Conservation (phyloP, 2,329 filamentous ascomycete species). For the Colletotrichum gloeosporioides region DNA sequence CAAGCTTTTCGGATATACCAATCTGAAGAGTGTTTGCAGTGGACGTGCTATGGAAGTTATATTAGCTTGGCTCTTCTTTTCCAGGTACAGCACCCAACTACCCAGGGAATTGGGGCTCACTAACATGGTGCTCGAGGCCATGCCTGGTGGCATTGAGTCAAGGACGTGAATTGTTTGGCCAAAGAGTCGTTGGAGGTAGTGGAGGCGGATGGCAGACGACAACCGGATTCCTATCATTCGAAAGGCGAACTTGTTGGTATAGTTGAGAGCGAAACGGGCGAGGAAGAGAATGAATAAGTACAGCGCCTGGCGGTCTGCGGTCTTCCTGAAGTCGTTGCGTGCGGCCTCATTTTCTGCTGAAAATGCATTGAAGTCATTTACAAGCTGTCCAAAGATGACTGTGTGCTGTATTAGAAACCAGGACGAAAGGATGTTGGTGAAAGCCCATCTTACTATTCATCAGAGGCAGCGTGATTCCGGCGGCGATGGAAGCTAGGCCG, state of each 20-base stretch:
- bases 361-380: conserved; percentile 54
- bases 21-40: conserved; percentile 69
- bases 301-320: conserved; percentile 55
- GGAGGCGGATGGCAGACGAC: conserved; percentile 65
- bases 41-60: conserved; percentile 45
- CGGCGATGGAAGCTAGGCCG: conserved; percentile 52
- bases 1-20: conserved; percentile 69
- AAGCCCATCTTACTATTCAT: conserved; percentile 56
- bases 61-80: neutral
- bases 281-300: conserved; percentile 77
- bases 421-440: conserved; percentile 44
- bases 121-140: conserved; percentile 63
- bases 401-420: conserved; percentile 18
- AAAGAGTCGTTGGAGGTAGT: conserved; percentile 70
- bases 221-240: conserved; percentile 67
- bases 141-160: conserved; percentile 67
- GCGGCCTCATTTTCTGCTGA: conserved; percentile 35
- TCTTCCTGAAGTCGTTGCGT: conserved; percentile 42
- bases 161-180: conserved; percentile 71
- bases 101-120: neutral
- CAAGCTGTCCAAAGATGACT: conserved; percentile 40
- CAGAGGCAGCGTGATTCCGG: conserved; percentile 60
- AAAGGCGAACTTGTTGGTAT: conserved; percentile 66
- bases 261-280: conserved; percentile 67
- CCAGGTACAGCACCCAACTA: neutral